Percentiles rank a stretch among this genome's conserved stretches.
phyloP scores from a whole-genome alignment of 2,329 filamentous ascomycete species.

The Fusarium napiforme region DNA sequence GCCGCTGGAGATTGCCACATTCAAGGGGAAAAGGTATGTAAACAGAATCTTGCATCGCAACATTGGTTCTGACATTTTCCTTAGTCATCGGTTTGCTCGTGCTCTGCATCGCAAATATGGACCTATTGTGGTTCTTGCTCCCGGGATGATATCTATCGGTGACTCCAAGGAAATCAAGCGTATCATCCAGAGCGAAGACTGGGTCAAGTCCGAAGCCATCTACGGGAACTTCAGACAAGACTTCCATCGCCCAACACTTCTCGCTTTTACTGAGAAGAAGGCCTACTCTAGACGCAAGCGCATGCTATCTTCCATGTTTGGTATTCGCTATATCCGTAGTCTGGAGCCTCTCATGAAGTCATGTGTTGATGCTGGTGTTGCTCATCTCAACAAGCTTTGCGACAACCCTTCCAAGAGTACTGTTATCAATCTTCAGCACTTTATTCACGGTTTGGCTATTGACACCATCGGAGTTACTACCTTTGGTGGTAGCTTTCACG shows the following conservation, averaged over 20 bases:
- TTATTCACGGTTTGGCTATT: not conserved
- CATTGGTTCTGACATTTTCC: not conserved
- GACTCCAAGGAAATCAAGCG: not conserved
- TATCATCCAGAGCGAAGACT: conserved; percentile 2
- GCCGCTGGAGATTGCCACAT: not conserved
- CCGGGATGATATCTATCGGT: not conserved
- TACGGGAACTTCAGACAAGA: conserved; percentile 7
- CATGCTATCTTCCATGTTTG: conserved; percentile 8
- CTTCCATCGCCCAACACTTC: not conserved
- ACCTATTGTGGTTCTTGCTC: conserved; percentile 3
- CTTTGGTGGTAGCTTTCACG: conserved; percentile 1
- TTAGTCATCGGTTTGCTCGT: not conserved
- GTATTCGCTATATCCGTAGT: conserved; percentile 1
- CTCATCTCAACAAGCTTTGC: not conserved
- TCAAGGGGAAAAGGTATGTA: not conserved
- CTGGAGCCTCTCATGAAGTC: conserved; percentile 5
- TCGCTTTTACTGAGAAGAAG: conserved; percentile 4
- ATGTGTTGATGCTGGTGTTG: not conserved
- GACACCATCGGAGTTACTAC: conserved; percentile 1
- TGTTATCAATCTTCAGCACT: not conserved
- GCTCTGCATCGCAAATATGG: not conserved
- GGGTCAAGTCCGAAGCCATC: conserved; percentile 5
- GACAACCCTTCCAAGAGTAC: not conserved
- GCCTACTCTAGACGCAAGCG: conserved; percentile 1
- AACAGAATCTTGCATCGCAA: accelerated